These are phyloP conservation scores for Pestalotiopsis sp. DNA, from an alignment of 2,329 filamentous ascomycete genomes.

Conservation along the genomic window DNA sequence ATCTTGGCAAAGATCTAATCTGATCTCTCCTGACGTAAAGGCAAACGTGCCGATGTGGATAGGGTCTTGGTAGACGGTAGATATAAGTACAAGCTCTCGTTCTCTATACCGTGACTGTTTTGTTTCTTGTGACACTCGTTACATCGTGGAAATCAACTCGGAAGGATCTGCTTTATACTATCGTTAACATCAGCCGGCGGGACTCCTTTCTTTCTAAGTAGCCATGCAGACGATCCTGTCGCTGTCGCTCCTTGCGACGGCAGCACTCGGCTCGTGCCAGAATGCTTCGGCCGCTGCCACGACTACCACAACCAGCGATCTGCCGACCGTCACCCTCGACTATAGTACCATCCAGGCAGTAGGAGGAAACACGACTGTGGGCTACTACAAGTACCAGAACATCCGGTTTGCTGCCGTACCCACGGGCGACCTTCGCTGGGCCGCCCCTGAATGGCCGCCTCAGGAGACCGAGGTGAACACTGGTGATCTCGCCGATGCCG, in stretches of 20 bases:
- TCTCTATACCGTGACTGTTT: background rate
- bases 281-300: constrained; percentile 1
- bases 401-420: constrained; percentile 37
- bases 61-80: background rate
- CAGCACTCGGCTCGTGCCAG: constrained; percentile 2
- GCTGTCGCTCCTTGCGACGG: background rate
- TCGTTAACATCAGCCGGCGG: background rate
- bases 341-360: constrained; percentile 28
- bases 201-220: background rate
- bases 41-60: background rate
- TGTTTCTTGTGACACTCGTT: background rate
- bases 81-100: background rate
- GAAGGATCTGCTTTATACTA: background rate
- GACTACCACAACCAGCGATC: background rate
- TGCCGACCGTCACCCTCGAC: constrained; percentile 28
- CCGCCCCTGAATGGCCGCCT: constrained; percentile 35
- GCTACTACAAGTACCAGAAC: constrained; percentile 38
- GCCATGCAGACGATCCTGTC: background rate
- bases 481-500: constrained; percentile 31
- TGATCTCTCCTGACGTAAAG: background rate
- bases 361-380: constrained; percentile 23
- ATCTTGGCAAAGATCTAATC: background rate
- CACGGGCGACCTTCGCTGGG: constrained; percentile 34
- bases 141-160: background rate
- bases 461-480: constrained; percentile 34